These are phyloP conservation scores for Aspergillus neotritici DNA, from an alignment of 2,329 filamentous ascomycete species.

Conservation along the genomic window DNA sequence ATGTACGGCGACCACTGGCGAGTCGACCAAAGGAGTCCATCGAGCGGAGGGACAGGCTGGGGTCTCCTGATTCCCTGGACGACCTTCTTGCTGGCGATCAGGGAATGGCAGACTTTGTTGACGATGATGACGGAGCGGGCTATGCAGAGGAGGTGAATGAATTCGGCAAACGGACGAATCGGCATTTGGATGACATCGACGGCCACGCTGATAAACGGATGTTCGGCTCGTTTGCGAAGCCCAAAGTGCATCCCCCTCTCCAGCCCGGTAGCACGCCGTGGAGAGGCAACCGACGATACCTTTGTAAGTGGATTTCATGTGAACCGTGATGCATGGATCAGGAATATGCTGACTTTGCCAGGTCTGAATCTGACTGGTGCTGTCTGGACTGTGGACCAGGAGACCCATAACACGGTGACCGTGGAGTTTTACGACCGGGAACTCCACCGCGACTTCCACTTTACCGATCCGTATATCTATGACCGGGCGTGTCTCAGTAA, in stretches of 20 bases:
- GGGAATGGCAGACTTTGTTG: conserved; percentile 74
- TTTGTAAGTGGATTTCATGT: conserved; percentile 50
- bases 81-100: conserved; percentile 66
- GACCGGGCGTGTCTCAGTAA: conserved; percentile 86
- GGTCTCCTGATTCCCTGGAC: conserved; percentile 71
- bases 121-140: conserved; percentile 91
- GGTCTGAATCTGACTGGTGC: conserved; percentile 83
- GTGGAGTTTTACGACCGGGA: conserved; percentile 97
- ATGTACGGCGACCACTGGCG: conserved; percentile 51
- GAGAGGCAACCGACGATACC: conserved; percentile 87
- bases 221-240: conserved; percentile 47
- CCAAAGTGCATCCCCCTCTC: conserved; percentile 74
- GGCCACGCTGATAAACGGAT: conserved; percentile 49
- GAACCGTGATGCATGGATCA: not conserved
- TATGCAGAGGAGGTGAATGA: conserved; percentile 64
- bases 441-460: conserved; percentile 88
- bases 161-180: conserved; percentile 58
- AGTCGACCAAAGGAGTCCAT: conserved; percentile 54
- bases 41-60: conserved; percentile 51
- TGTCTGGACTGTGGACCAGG: conserved; percentile 95
- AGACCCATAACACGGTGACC: conserved; percentile 86
- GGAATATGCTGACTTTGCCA: conserved; percentile 25
- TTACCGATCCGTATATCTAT: conserved; percentile 91
- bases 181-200: conserved; percentile 42
- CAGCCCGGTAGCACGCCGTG: conserved; percentile 94